A percentile compares a stretch with the other conserved stretches of the same genome.
These are phyloP conservation scores for Tuber calosporum DNA, from an alignment of 495 filamentous ascomycete species.

Conservation along the genomic window DNA sequence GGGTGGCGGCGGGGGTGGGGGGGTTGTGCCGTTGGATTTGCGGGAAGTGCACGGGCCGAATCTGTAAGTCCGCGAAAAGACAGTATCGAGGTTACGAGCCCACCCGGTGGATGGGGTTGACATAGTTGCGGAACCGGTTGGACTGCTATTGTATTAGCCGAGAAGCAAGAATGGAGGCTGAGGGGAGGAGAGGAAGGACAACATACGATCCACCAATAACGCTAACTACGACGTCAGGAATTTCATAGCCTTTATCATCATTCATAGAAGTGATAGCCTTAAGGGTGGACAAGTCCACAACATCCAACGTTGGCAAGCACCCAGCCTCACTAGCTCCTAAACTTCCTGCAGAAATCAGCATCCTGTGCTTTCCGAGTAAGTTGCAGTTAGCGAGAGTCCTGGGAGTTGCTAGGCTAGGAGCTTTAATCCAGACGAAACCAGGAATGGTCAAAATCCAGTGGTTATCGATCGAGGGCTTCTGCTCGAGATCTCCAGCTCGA, in stretches of 20 bases:
- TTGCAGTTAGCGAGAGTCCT: background rate
- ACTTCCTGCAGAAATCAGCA: slow-evolving; percentile 12
- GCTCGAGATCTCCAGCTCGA: background rate
- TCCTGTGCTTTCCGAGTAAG: slow-evolving; percentile 12
- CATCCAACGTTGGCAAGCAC: slow-evolving; percentile 7
- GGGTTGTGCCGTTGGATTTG: too few relatives aligned
- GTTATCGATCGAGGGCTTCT: slow-evolving; percentile 44
- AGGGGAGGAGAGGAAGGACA: background rate
- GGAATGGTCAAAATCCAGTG: slow-evolving; percentile 70
- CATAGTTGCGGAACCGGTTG: background rate
- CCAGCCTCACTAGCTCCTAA: background rate
- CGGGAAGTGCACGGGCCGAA: too few relatives aligned
- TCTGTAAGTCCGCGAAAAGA: background rate
- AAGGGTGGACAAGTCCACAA: slow-evolving; percentile 15
- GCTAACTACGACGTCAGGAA: background rate
- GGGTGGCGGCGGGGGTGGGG: too few relatives aligned
- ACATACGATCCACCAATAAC: slow-evolving; percentile 1
- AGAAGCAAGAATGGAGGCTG: background rate
- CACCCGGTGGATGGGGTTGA: background rate
- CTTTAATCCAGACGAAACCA: slow-evolving; percentile 62
- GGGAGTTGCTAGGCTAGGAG: background rate
- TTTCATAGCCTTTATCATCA: background rate
- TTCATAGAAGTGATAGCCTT: background rate
- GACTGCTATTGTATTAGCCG: background rate
- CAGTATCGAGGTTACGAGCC: background rate